A percentile compares a stretch with the other conserved stretches of the same genome.
phyloP scores from a whole-genome alignment of 305 asterid species.

The Solanum chacoense region DNA sequence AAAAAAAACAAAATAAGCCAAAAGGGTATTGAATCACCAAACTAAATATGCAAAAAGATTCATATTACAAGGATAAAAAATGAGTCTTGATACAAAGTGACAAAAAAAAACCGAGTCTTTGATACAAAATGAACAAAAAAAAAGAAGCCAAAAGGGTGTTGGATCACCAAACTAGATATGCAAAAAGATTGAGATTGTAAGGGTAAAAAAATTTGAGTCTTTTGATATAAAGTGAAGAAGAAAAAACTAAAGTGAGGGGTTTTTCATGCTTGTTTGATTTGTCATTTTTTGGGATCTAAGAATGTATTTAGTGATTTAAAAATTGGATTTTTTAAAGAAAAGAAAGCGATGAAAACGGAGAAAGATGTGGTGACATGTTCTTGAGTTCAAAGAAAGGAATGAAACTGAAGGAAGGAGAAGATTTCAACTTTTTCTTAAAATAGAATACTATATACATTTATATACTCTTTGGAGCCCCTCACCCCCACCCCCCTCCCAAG shows the following conservation, averaged over 20 bases:
- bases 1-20: not conserved
- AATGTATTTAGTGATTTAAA: not conserved
- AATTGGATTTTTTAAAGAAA: not conserved
- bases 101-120: not conserved
- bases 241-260: not conserved
- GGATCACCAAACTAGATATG: not conserved
- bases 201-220: constrained; percentile 6
- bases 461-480: not conserved
- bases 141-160: not conserved
- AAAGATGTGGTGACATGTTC: constrained; percentile 12
- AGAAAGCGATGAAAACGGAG: not conserved
- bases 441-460: not conserved
- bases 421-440: not conserved
- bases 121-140: not conserved
- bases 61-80: not conserved
- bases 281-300: not conserved
- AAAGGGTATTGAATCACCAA: not conserved
- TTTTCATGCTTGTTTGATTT: constrained; percentile 1
- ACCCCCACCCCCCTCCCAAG: not conserved
- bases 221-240: not conserved
- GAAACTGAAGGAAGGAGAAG: not conserved
- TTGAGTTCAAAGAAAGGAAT: constrained; percentile 10
- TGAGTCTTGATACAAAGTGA: not conserved
- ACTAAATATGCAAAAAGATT: not conserved
- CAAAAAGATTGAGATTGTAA: not conserved